Percentiles rank a stretch among this genome's conserved stretches.
Evolutionary conservation across 352 stramenopile genomes (phyloP).

Genomic region (Pythium sukuiense): DNA sequence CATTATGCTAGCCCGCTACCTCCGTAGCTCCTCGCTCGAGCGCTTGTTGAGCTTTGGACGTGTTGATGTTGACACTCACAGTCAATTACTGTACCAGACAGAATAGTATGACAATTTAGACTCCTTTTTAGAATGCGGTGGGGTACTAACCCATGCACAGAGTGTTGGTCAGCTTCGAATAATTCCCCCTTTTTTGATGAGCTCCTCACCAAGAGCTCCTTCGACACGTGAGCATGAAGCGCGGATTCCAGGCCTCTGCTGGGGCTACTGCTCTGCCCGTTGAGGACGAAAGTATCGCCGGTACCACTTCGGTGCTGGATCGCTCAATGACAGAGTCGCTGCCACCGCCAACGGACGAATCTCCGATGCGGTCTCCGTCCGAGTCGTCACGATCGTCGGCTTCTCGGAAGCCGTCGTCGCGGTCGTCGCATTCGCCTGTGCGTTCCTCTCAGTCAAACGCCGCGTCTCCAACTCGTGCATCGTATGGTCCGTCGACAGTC

Average conservation of each 20-base stretch:
- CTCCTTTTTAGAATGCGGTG: constrained; percentile 2
- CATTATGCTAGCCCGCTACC: not conserved
- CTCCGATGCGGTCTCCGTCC: not conserved
- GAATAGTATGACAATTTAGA: not conserved
- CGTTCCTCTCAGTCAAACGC: not conserved
- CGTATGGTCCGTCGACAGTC: not conserved
- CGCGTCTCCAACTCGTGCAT: not conserved
- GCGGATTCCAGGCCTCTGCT: not conserved
- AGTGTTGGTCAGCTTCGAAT: constrained; percentile 7
- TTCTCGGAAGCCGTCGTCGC: not conserved
- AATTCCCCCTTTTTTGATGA: not conserved
- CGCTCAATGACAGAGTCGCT: not conserved
- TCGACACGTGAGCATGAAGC: not conserved
- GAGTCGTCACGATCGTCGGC: not conserved
- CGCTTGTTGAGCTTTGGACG: not conserved
- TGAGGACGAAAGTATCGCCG: not conserved
- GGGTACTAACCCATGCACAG: not conserved
- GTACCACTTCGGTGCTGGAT: not conserved
- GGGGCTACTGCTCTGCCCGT: not conserved
- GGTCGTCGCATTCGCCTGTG: not conserved
- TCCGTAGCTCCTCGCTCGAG: not conserved
- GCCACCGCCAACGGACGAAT: constrained; percentile 1
- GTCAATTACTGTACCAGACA: not conserved
- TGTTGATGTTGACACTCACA: constrained; percentile 7
- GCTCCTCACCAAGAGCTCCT: not conserved